Conservation (phyloP, 768 basidiomycete genomes). For the Boletales sp. region DNA sequence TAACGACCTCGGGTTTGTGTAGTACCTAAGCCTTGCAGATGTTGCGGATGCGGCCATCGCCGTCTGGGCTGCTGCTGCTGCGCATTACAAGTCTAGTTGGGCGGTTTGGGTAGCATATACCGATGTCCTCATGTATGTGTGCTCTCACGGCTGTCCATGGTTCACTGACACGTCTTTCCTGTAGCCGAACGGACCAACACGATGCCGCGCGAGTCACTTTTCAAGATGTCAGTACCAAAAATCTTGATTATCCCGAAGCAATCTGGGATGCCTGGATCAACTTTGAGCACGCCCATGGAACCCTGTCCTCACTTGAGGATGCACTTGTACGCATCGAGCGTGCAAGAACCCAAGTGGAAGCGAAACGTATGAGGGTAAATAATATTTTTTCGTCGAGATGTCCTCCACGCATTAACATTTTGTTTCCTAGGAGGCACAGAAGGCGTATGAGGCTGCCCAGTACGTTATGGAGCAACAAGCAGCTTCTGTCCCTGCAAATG, state of each 20-base stretch:
- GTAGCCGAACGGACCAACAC: constrained; percentile 50
- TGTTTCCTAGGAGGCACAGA: constrained; percentile 56
- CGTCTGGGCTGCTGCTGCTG: constrained; percentile 65
- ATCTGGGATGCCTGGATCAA: constrained; percentile 86
- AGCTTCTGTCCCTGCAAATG: constrained; percentile 11
- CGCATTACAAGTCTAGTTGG: constrained; percentile 69
- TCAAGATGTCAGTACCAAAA: constrained; percentile 59
- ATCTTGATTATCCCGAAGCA: constrained; percentile 93
- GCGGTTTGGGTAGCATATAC: constrained; percentile 73
- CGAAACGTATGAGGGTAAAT: constrained; percentile 59
- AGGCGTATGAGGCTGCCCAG: constrained; percentile 51
- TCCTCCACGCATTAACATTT: neutral
- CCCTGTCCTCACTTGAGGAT: constrained; percentile 59
- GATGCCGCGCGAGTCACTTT: constrained; percentile 67
- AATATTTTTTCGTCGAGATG: neutral
- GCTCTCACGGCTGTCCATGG: neutral
- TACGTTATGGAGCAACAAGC: constrained; percentile 41
- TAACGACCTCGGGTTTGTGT: neutral
- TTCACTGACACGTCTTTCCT: neutral
- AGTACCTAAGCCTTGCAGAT: constrained; percentile 47
- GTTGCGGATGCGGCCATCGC: constrained; percentile 53
- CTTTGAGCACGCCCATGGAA: constrained; percentile 87
- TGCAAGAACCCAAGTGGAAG: constrained; percentile 59
- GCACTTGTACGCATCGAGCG: constrained; percentile 63
- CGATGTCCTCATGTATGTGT: constrained; percentile 65